Evolutionary conservation across 495 filamentous ascomycete genomes (phyloP).

Genomic region (Penicillium ochrochloron): DNA sequence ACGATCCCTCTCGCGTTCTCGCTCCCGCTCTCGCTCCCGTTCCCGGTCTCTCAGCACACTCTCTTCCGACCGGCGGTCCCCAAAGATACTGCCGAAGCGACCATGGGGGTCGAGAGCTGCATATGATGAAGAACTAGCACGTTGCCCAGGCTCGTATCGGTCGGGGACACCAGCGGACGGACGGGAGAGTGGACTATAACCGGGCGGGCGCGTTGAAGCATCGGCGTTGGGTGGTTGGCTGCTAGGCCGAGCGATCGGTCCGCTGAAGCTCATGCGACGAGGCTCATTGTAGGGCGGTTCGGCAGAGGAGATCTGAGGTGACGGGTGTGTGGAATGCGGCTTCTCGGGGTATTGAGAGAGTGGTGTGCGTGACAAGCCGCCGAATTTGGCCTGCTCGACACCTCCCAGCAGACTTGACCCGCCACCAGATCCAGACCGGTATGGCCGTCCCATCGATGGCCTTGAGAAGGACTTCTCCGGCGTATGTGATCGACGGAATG

Average conservation of each 20-base stretch:
- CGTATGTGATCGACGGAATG: slow-evolving; percentile 72
- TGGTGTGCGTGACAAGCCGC: slow-evolving; percentile 38
- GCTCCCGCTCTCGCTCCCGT: slow-evolving; percentile 33
- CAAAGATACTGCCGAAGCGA: slow-evolving; percentile 41
- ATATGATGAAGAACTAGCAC: slow-evolving; percentile 34
- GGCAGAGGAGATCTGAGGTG: slow-evolving; percentile 44
- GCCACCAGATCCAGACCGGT: slow-evolving; percentile 51
- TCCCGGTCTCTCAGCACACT: not conserved
- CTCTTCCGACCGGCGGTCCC: slow-evolving; percentile 52
- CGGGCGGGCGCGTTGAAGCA: slow-evolving; percentile 34
- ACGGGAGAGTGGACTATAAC: slow-evolving; percentile 48
- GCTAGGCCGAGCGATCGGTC: slow-evolving; percentile 45
- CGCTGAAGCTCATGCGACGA: slow-evolving; percentile 48
- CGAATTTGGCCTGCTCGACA: slow-evolving; percentile 42
- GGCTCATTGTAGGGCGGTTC: slow-evolving; percentile 42
- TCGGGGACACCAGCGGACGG: slow-evolving; percentile 32
- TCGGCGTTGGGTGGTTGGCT: slow-evolving; percentile 52
- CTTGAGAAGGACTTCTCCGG: slow-evolving; percentile 63
- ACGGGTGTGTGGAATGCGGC: slow-evolving; percentile 44
- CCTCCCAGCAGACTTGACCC: slow-evolving; percentile 34
- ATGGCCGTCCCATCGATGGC: slow-evolving; percentile 39
- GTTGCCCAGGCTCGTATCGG: slow-evolving; percentile 32
- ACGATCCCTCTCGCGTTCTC: slow-evolving; percentile 34
- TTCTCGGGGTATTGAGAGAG: slow-evolving; percentile 47
- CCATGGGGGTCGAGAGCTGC: slow-evolving; percentile 36